Conservation (phyloP, 345 rosid genomes). For the Populus pruinosa region DNA sequence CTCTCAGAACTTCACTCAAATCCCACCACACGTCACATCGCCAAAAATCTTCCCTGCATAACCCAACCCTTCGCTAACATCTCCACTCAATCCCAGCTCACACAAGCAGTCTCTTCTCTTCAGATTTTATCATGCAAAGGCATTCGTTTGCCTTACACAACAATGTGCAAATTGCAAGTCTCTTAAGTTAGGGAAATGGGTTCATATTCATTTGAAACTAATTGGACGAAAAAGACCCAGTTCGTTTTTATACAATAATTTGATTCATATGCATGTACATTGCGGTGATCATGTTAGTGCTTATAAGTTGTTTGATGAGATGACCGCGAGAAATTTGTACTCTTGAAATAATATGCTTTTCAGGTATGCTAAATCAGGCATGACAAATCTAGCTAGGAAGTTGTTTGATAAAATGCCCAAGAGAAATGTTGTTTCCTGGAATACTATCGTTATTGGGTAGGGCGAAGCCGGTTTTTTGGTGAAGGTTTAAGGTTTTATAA, state of each 20-base stretch:
- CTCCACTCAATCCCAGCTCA: conserved; percentile 38
- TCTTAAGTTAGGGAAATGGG: conserved; percentile 56
- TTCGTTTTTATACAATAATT: conserved; percentile 48
- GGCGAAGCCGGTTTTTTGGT: conserved; percentile 33
- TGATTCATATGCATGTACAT: conserved; percentile 47
- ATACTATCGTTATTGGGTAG: conserved; percentile 68
- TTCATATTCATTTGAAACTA: conserved; percentile 79
- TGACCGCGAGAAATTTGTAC: conserved; percentile 56
- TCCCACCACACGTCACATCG: conserved; percentile 24
- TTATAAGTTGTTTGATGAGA: conserved; percentile 58
- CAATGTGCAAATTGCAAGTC: conserved; percentile 46
- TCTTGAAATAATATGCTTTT: conserved; percentile 69
- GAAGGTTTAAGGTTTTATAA: conserved; percentile 50
- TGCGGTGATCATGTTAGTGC: conserved; percentile 50
- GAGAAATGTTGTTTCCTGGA: conserved; percentile 68
- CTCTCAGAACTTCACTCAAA: conserved; percentile 15
- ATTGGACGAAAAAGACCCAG: conserved; percentile 49
- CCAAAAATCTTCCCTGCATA: conserved; percentile 35
- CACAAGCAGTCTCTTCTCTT: conserved; percentile 51
- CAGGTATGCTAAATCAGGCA: conserved; percentile 65
- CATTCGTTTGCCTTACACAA: conserved; percentile 45
- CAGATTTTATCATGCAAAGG: conserved; percentile 46
- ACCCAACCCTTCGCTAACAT: conserved; percentile 33
- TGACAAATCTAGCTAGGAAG: conserved; percentile 47
- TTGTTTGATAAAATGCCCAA: conserved; percentile 74